phyloP scores from a whole-genome alignment of 352 stramenopile genomes.

The Pythium myriotylum region DNA sequence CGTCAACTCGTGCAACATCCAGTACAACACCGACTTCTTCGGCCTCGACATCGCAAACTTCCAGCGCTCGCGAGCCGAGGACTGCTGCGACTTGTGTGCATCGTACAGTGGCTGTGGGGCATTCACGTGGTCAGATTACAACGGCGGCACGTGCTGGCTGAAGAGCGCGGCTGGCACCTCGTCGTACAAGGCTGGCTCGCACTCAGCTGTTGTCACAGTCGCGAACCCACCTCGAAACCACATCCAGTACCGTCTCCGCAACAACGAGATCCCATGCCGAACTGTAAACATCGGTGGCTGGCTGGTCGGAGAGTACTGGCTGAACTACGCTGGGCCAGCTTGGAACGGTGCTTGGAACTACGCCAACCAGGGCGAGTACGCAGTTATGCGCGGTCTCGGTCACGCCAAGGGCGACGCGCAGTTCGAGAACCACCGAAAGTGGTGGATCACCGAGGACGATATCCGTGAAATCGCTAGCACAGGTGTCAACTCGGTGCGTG shows the following conservation, averaged over 20 bases:
- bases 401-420: slow-evolving; percentile 26
- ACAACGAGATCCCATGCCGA: slow-evolving; percentile 18
- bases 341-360: slow-evolving; percentile 41
- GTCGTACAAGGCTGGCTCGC: neutral
- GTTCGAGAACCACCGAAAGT: slow-evolving; percentile 50
- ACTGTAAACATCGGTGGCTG: slow-evolving; percentile 65
- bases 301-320: slow-evolving; percentile 44
- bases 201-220: slow-evolving; percentile 18
- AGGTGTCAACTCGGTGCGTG: slow-evolving; percentile 35
- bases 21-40: slow-evolving; percentile 17
- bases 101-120: slow-evolving; percentile 16
- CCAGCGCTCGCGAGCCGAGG: neutral
- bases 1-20: slow-evolving; percentile 7
- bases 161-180: slow-evolving; percentile 14
- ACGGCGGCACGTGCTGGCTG: slow-evolving; percentile 28
- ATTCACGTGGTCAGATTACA: slow-evolving; percentile 22
- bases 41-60: slow-evolving; percentile 18
- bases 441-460: slow-evolving; percentile 58
- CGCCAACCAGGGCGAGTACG: neutral
- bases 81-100: slow-evolving; percentile 19
- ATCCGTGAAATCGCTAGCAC: slow-evolving; percentile 35
- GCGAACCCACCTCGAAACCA: slow-evolving; percentile 10
- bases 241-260: slow-evolving; percentile 32
- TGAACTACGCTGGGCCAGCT: slow-evolving; percentile 52
- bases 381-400: slow-evolving; percentile 27